Percentiles rank a stretch among this genome's conserved stretches.
phyloP scores from a whole-genome alignment of 148 eudicot species.

The Cornus controversa region DNA sequence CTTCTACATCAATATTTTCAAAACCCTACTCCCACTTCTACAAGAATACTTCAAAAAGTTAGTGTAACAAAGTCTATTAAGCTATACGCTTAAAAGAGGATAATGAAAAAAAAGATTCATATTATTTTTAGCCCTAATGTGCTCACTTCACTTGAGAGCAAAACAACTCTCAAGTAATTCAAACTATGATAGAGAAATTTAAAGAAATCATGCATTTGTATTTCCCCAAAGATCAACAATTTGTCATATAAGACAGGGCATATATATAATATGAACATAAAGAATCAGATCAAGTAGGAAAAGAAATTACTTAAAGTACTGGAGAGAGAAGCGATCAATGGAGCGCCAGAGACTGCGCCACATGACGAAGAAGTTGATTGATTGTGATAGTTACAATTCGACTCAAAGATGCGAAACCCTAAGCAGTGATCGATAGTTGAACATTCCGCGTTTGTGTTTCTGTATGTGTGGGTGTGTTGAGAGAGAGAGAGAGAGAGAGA shows the following conservation, averaged over 20 bases:
- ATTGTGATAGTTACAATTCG: neutral
- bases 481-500: neutral
- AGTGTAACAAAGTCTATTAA: neutral
- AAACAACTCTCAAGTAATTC: neutral
- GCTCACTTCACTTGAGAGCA: neutral
- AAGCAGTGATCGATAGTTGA: neutral
- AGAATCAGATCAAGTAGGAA: neutral
- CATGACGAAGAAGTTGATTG: slow-evolving; percentile 18
- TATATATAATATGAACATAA: neutral
- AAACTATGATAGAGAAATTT: neutral
- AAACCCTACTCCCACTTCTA: no score
- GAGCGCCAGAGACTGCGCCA: slow-evolving; percentile 56
- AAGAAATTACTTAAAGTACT: slow-evolving; percentile 37
- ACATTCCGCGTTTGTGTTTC: neutral
- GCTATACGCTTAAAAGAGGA: neutral
- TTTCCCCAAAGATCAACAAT: neutral
- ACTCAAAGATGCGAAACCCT: neutral
- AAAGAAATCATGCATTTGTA: neutral
- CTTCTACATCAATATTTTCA: no score
- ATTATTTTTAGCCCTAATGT: neutral
- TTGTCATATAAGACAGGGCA: no score
- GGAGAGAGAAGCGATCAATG: slow-evolving; percentile 55
- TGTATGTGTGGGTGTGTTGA: neutral
- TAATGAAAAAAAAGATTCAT: no score
- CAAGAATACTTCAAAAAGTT: neutral